Evolutionary conservation across 2,329 filamentous ascomycete species (phyloP).

Genomic region (Penicillium italicum): DNA sequence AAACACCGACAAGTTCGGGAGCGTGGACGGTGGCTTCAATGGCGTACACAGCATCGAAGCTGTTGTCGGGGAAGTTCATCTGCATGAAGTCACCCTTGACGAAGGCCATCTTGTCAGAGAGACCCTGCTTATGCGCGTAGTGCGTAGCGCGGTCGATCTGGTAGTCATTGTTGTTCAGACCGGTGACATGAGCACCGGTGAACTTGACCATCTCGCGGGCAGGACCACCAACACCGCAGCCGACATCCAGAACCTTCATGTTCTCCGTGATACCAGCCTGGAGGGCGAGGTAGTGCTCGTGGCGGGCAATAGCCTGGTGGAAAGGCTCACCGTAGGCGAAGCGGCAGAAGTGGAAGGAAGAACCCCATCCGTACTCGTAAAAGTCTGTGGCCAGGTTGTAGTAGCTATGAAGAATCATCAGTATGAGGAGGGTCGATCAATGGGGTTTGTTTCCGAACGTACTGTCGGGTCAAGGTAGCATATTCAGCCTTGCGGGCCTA

Average conservation of each 20-base stretch:
- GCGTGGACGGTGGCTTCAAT: constrained; percentile 98
- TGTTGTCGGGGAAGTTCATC: constrained; percentile 91
- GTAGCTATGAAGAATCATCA: constrained; percentile 56
- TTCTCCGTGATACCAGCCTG: constrained; percentile 79
- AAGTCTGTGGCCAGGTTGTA: constrained; percentile 96
- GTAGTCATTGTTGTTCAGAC: constrained; percentile 99
- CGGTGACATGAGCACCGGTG: constrained; percentile 80
- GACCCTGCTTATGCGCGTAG: constrained; percentile 77
- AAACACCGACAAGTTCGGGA: constrained; percentile 83
- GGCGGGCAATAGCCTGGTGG: constrained; percentile 85
- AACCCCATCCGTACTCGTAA: constrained; percentile 95
- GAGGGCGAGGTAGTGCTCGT: constrained; percentile 96
- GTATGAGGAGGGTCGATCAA: neutral
- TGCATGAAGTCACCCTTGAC: constrained; percentile 99
- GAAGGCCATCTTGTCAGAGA: constrained; percentile 75
- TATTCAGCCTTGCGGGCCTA: constrained; percentile 82
- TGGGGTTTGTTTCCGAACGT: constrained; percentile 40
- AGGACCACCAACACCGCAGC: constrained; percentile 93
- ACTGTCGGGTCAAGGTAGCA: constrained; percentile 89
- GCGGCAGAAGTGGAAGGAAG: constrained; percentile 96
- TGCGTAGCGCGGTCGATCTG: constrained; percentile 90
- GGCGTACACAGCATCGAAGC: constrained; percentile 91
- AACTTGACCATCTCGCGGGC: constrained; percentile 97
- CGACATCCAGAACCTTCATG: constrained; percentile 91
- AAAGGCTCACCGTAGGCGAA: constrained; percentile 85